These are phyloP conservation scores for Entomortierella parvispora DNA, from an alignment of 192 early-diverging fungal genomes.

Conservation along the genomic window DNA sequence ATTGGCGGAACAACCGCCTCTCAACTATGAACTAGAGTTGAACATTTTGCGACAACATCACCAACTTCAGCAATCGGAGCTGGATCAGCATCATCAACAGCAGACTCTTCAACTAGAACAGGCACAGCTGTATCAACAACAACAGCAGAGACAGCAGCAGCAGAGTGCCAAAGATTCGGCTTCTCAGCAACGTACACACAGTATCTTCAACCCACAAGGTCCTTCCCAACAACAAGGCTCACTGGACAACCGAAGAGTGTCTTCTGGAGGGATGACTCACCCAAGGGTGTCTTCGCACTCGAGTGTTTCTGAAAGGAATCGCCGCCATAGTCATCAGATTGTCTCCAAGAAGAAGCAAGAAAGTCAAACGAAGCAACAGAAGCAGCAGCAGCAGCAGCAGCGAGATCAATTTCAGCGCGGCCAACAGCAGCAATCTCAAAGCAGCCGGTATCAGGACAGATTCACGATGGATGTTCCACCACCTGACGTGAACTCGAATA, in stretches of 20 bases:
- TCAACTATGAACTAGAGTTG: conserved; percentile 25
- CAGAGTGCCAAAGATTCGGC: no score
- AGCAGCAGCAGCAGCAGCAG: background rate
- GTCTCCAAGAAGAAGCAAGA: conserved; percentile 4
- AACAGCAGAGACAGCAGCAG: conserved; percentile 28
- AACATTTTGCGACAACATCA: conserved; percentile 36
- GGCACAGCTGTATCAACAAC: conserved; percentile 33
- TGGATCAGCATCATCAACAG: conserved; percentile 36
- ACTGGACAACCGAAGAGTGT: no score
- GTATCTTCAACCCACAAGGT: no score
- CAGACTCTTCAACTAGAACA: conserved; percentile 40
- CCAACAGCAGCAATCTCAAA: conserved; percentile 12
- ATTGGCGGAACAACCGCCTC: conserved; percentile 7
- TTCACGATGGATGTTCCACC: conserved; percentile 25
- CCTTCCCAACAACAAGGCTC: no score
- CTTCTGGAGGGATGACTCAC: conserved; percentile 4
- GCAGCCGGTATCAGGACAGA: conserved; percentile 8
- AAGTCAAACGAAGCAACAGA: conserved; percentile 5
- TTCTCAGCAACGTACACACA: conserved; percentile 1
- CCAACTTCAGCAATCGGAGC: conserved; percentile 24
- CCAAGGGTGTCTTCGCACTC: conserved; percentile 10
- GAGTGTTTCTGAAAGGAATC: conserved; percentile 8
- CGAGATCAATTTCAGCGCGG: conserved; percentile 1
- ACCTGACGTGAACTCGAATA: conserved; percentile 1
- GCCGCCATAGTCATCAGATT: conserved; percentile 11